Base-by-base conservation (phyloP, 2,329 filamentous ascomycete genomes). In the Rhynchosporium agropyri region DNA sequence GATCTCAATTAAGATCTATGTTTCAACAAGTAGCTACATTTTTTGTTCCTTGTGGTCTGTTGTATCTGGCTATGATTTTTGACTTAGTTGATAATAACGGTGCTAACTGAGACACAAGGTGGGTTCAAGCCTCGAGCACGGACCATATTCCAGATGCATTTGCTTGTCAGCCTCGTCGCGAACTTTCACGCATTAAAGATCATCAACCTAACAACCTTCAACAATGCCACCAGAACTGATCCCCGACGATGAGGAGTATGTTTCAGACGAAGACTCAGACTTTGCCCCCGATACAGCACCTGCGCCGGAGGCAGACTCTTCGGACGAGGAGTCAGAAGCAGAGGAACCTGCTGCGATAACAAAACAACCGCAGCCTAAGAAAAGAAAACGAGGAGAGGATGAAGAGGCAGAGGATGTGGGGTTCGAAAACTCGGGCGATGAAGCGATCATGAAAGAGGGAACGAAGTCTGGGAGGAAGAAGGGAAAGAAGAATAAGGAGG, bases 231-330 rank as follows among this genome's bases (percentile, higher is more conserved):
- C 70, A 56, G 68, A 68, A 65, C 49, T 72, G 4, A 64, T 73
- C 12, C 71, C 67, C 20, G 66, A 66, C 3, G 71, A 74, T 36
- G 82, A 84, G 63, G 78, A 84, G 63, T 91, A 91, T 70, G 84
- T 81, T 15, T 90, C 88, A 1, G 87, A 88, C 3, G 86, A 91
- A 68, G 89, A 92, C 73, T 89, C 88, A 9, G 88, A 91, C 72
- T 91, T 91, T 65, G 83, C 86, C 29, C 84, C 84, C n/a, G 86
- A 85, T 51, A 79, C 79, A 20, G 80, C 72, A 33, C 70, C 76
- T 43, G 74, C 71, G 13, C 71, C 76, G n/a, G 73, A 68, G 38
- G 80, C 77, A 15, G 79, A 76, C 13, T 79, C 81, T 4, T 78
- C 77, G 4, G 85, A 83, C 62, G 81, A 81, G 7, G 75, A 73